Percentiles rank a stretch among this genome's conserved stretches.
These are phyloP conservation scores for Aspergillus phoenicis DNA, from an alignment of 2,329 filamentous ascomycete genomes.

Conservation along the genomic window DNA sequence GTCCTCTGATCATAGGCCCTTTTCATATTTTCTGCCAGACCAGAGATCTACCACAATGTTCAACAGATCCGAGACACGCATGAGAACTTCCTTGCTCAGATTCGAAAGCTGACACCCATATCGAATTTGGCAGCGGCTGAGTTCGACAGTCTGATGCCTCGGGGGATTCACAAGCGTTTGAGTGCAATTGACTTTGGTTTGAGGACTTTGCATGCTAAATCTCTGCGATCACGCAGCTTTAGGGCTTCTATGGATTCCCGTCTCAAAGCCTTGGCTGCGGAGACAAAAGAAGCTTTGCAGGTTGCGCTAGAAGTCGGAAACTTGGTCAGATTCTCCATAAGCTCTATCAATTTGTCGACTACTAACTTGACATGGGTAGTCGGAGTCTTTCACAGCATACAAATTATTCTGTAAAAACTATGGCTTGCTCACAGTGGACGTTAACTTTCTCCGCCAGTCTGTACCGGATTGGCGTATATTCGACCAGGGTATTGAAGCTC, in stretches of 20 bases:
- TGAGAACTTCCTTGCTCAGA: slow-evolving; percentile 73
- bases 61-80: slow-evolving; percentile 81
- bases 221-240: slow-evolving; percentile 32
- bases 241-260: slow-evolving; percentile 32
- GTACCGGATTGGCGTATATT: slow-evolving; percentile 76
- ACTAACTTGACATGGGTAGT: slow-evolving; percentile 60
- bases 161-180: slow-evolving; percentile 49
- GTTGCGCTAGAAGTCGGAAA: slow-evolving; percentile 58
- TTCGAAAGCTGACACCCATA: slow-evolving; percentile 71
- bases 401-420: slow-evolving; percentile 92
- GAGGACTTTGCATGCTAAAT: slow-evolving; percentile 30
- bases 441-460: slow-evolving; percentile 68
- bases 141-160: slow-evolving; percentile 24
- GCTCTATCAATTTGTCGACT: neutral
- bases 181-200: slow-evolving; percentile 51
- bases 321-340: slow-evolving; percentile 43
- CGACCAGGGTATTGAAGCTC: slow-evolving; percentile 80
- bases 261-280: slow-evolving; percentile 47
- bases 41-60: slow-evolving; percentile 76
- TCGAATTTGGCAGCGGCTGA: slow-evolving; percentile 44
- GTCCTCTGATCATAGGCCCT: slow-evolving; percentile 62
- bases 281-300: slow-evolving; percentile 56
- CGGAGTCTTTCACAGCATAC: slow-evolving; percentile 81
- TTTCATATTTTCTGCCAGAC: slow-evolving; percentile 70
- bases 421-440: slow-evolving; percentile 78